Conservation (phyloP, 495 filamentous ascomycete species). For the Penicillium crystallinum region DNA sequence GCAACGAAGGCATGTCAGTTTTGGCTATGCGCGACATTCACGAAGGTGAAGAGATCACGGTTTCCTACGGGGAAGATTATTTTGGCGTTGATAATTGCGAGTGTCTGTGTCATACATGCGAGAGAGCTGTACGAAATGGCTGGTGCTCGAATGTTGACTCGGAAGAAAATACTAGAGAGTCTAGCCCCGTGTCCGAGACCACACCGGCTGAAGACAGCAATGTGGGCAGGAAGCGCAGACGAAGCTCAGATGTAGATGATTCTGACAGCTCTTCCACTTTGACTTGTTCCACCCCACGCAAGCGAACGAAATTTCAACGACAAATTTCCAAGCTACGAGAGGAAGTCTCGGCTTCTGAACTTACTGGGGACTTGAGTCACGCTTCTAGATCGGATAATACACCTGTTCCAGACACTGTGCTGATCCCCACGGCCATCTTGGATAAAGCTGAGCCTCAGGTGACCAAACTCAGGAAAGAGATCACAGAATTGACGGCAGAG, state of each 20-base stretch:
- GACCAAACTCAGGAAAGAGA: conserved; percentile 17
- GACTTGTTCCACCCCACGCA: conserved; percentile 30
- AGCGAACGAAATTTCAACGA: conserved; percentile 33
- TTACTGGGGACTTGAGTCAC: conserved; percentile 12
- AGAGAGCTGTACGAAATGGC: conserved; percentile 68
- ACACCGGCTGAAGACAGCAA: conserved; percentile 9
- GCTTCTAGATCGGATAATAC: conserved; percentile 13
- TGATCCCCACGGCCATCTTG: conserved; percentile 1
- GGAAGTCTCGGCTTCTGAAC: conserved; percentile 34
- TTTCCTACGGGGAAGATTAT: conserved; percentile 91
- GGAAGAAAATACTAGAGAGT: conserved; percentile 29
- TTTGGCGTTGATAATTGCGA: conserved; percentile 95
- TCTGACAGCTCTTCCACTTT: conserved; percentile 24
- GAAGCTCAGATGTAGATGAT: conserved; percentile 30
- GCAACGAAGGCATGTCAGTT: conserved; percentile 82
- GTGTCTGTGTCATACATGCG: conserved; percentile 86
- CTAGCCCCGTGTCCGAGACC: conserved; percentile 33
- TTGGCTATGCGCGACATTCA: conserved; percentile 74
- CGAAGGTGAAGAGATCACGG: conserved; percentile 89
- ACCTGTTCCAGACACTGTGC: conserved; percentile 11
- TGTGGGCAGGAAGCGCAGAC: conserved; percentile 41
- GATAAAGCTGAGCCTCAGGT: conserved; percentile 2
- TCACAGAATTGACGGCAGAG: conserved; percentile 6
- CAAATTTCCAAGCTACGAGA: conserved; percentile 39
- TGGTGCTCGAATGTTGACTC: conserved; percentile 57